Base-by-base conservation (phyloP, 1,139 yeast species). In the Pichia cactophila region DNA sequence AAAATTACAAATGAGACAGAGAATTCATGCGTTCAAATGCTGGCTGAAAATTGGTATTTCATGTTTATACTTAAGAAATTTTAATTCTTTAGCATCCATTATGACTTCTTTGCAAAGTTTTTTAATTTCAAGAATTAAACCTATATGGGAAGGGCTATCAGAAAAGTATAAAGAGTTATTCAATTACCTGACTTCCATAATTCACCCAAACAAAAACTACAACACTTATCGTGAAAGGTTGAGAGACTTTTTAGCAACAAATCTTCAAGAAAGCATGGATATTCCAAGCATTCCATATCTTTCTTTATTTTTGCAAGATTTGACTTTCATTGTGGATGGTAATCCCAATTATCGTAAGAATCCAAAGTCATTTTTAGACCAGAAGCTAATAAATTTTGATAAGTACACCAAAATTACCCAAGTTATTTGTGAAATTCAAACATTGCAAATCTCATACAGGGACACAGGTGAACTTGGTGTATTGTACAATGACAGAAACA, bases 11-110 rank as follows among this genome's bases (percentile, higher is more conserved):
- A 60, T 68, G 52, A 73, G 78, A 69, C 70, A 74, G 60, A 71
- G 90, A 54, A 72, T 77, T 42, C 81, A 79, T 56, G 71, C 78
- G 45, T 68, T 89, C 39, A 84, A 84, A 63, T 79, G 81, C 23
- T 90, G 97, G 97, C 71, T 90, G 55, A 86, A 86, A 61, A 75
- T 88, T 42, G 92, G 95, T 0, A 77, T 86, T 51, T 84, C 90
- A n/a, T 82, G 95, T 60, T 72, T 83, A 48, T 85, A 86, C 58
- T 71, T 88, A 60, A 73, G 94, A 53, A 89, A 89, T 63, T 87
- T 83, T 70, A 90, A 90, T 65, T 82, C 95, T 0, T 70, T 88
- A 50, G 92, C 96, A n/a, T 86, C 96, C 0, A 86, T 90, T 47
- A 78, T 89, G 64, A 84, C 94, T 0, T 79, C 95, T 0, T 73